Evolutionary conservation across 1,284 basidiomycete species (phyloP).

Genomic region (Sphaerobolus stellatus): DNA sequence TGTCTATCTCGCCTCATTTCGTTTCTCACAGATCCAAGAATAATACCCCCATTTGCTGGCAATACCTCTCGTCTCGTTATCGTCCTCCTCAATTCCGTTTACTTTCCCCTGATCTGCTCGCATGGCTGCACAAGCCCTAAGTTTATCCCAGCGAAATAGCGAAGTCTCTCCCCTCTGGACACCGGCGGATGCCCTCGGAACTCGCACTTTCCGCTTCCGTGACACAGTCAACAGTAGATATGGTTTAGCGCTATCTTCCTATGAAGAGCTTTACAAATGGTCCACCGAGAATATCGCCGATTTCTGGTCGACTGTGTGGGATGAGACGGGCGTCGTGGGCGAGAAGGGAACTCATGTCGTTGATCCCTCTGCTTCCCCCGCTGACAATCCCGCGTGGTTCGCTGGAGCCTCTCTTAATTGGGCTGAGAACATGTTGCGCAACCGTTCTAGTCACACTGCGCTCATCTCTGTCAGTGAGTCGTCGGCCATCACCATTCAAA

Average conservation of each 20-base stretch:
- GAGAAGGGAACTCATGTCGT: conserved; percentile 57
- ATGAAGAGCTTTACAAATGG: conserved; percentile 73
- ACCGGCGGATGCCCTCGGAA: conserved; percentile 46
- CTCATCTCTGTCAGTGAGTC: conserved; percentile 71
- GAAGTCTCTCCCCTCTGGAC: too few species aligned
- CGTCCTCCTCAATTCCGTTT: too few species aligned
- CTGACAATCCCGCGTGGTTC: conserved; percentile 82
- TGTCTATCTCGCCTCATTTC: too few species aligned
- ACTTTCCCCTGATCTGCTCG: too few species aligned
- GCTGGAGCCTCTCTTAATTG: conserved; percentile 70
- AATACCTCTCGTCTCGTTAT: too few species aligned
- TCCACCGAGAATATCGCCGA: conserved; percentile 58
- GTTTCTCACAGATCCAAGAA: too few species aligned
- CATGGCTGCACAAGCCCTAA: too few species aligned
- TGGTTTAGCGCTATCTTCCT: conserved; percentile 50
- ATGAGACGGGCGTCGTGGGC: conserved; percentile 65
- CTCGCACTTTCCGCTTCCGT: conserved; percentile 60
- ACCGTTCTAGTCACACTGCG: conserved; percentile 58
- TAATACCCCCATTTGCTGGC: too few species aligned
- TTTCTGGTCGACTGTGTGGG: conserved; percentile 84
- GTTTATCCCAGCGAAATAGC: too few species aligned
- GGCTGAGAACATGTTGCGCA: conserved; percentile 82
- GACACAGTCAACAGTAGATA: conserved; percentile 55
- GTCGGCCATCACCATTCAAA: too few species aligned
- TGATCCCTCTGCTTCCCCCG: conserved; percentile 55